A percentile compares a stretch with the other conserved stretches of the same genome.
Conservation (phyloP, 257 asterid genomes). For the Solanum virginianum region DNA sequence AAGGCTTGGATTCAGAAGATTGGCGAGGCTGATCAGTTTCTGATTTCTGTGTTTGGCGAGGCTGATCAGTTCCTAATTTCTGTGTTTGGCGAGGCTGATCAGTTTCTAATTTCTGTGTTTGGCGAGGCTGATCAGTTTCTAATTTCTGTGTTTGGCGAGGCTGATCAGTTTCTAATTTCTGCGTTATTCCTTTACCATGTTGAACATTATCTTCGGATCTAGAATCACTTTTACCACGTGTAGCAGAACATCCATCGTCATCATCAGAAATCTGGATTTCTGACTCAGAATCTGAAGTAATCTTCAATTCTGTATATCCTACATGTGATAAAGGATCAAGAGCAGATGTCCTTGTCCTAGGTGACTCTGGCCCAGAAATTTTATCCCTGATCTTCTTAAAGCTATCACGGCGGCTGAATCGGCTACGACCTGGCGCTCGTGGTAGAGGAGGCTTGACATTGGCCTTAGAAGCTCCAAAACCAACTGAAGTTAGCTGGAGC, state of each 20-base stretch:
- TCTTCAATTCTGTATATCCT: constrained; percentile 57
- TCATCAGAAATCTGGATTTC: constrained; percentile 63
- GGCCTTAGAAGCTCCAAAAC: constrained; percentile 66
- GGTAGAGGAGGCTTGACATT: constrained; percentile 74
- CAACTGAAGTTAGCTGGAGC: constrained; percentile 31
- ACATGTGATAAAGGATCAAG: constrained; percentile 37
- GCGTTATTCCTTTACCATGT: constrained; percentile 1
- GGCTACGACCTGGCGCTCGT: constrained; percentile 54
- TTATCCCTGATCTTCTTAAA: constrained; percentile 63
- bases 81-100: neutral
- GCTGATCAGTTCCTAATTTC: neutral
- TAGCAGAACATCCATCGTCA: constrained; percentile 31
- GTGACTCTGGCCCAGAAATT: constrained; percentile 22
- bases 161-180: neutral
- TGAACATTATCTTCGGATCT: constrained; percentile 9
- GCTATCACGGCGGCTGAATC: constrained; percentile 62
- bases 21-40: neutral
- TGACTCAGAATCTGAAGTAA: constrained; percentile 78
- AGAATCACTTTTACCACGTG: constrained; percentile 1
- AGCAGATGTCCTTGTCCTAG: constrained; percentile 7
- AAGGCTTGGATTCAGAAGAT: constrained; percentile 15
- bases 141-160: too few relatives aligned
- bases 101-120: constrained; percentile 5
- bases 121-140: neutral
- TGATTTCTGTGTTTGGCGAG: too few relatives aligned